phyloP scores from a whole-genome alignment of 352 stramenopile species.

The Peronospora belbahrii region DNA sequence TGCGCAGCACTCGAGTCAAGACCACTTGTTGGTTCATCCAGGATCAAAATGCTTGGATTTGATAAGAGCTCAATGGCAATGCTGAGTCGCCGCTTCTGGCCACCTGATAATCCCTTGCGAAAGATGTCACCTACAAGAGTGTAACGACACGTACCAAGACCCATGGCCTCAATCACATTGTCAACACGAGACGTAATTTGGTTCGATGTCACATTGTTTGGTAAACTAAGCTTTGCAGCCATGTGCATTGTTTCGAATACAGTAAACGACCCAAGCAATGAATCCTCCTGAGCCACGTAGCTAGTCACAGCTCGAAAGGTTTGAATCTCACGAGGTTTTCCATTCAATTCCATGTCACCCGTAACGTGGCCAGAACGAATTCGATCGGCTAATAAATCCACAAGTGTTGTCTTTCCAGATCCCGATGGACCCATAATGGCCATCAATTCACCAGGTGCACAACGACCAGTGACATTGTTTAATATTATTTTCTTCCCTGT shows the following conservation, averaged over 20 bases:
- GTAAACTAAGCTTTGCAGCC: conserved; percentile 50
- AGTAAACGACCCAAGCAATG: conserved; percentile 56
- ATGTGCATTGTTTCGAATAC: conserved; percentile 60
- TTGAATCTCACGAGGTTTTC: conserved; percentile 20
- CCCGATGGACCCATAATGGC: conserved; percentile 61
- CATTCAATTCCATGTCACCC: conserved; percentile 49
- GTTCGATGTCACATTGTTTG: conserved; percentile 17
- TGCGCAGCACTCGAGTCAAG: conserved; percentile 26
- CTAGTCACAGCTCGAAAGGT: conserved; percentile 38
- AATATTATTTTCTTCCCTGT: conserved; percentile 37
- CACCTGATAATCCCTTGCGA: conserved; percentile 61
- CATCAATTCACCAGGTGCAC: conserved; percentile 42
- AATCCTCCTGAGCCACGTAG: conserved; percentile 69
- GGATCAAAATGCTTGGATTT: conserved; percentile 61
- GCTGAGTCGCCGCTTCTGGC: conserved; percentile 67
- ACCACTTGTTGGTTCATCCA: conserved; percentile 70
- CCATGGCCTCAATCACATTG: conserved; percentile 49
- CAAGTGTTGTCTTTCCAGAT: conserved; percentile 51
- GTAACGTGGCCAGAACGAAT: conserved; percentile 37
- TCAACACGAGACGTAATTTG: conserved; percentile 34
- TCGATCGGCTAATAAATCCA: conserved; percentile 57
- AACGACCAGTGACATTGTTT: conserved; percentile 44
- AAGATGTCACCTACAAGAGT: conserved; percentile 76
- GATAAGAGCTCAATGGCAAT: conserved; percentile 77
- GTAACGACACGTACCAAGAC: conserved; percentile 29